Conservation (phyloP, 2,329 filamentous ascomycete species). For the Fusarium guadeloupense region DNA sequence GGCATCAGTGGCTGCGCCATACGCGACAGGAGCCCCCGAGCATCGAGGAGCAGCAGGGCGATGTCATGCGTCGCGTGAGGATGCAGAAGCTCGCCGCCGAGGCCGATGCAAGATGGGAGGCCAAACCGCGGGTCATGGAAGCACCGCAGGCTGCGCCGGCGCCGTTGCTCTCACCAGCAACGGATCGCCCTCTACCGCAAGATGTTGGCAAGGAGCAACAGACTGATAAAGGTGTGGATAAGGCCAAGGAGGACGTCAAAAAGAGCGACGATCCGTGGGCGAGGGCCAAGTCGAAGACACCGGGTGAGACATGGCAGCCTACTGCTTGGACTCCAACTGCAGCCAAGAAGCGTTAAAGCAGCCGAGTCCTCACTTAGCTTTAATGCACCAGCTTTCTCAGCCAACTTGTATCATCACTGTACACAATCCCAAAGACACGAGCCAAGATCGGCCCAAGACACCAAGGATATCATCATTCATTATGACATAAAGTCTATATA, state of each 20-base stretch:
- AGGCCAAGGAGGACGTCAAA: slow-evolving; percentile 12
- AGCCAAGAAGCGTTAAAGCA: slow-evolving; percentile 45
- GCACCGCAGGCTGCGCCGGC: slow-evolving; percentile 39
- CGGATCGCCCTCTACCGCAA: slow-evolving; percentile 4
- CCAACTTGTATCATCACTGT: slow-evolving; percentile 27
- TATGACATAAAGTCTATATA: slow-evolving; percentile 38
- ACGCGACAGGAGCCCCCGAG: slow-evolving; percentile 64
- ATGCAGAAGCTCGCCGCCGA: slow-evolving; percentile 66
- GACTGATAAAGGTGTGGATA: slow-evolving; percentile 1
- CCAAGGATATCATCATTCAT: slow-evolving; percentile 37
- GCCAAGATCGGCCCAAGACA: not conserved
- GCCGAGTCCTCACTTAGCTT: not conserved
- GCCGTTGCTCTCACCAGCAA: slow-evolving; percentile 23
- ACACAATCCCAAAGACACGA: slow-evolving; percentile 2
- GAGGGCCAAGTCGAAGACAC: slow-evolving; percentile 55
- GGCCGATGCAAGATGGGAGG: slow-evolving; percentile 71
- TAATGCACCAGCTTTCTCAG: not conserved
- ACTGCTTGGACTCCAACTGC: slow-evolving; percentile 65
- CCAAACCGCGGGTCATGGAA: slow-evolving; percentile 62
- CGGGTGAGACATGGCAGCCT: slow-evolving; percentile 75
- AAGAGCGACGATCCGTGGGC: slow-evolving; percentile 65
- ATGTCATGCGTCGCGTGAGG: slow-evolving; percentile 61
- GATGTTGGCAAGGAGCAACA: slow-evolving; percentile 11
- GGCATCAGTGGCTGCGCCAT: slow-evolving; percentile 76
- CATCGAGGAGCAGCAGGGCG: slow-evolving; percentile 64